Conservation (phyloP, 106 monocot genomes). For the Ottelia alismoides region DNA sequence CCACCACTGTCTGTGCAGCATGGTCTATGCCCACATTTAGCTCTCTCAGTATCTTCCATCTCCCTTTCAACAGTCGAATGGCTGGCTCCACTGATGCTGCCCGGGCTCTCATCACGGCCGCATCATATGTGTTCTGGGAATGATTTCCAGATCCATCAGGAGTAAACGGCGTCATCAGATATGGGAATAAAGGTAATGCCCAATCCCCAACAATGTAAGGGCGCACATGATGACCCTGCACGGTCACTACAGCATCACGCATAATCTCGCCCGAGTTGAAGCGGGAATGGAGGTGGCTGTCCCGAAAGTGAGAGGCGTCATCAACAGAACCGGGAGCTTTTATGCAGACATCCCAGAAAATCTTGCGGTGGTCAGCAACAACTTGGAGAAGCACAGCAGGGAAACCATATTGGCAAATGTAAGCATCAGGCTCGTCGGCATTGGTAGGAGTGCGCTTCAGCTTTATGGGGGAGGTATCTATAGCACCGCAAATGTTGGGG, state of each 20-base stretch:
- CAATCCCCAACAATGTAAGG: conserved; percentile 42
- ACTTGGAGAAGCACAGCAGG: conserved; percentile 55
- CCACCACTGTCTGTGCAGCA: conserved; percentile 20
- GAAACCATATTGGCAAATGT: conserved; percentile 18
- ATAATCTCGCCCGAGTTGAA: conserved; percentile 22
- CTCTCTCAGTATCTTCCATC: conserved; percentile 17
- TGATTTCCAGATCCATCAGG: conserved; percentile 2
- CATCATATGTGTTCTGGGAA: conserved; percentile 30
- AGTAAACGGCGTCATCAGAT: conserved; percentile 39
- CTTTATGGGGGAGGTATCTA: conserved; percentile 3
- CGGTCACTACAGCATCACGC: conserved; percentile 18
- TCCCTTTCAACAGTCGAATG: conserved; percentile 14
- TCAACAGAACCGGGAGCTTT: conserved; percentile 39
- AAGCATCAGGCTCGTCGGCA: neutral
- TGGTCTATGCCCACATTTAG: too few relatives aligned
- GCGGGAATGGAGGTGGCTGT: conserved; percentile 37
- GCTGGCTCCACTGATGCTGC: conserved; percentile 13
- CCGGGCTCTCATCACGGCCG: conserved; percentile 4
- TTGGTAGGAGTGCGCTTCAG: conserved; percentile 1
- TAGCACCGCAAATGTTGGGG: conserved; percentile 28
- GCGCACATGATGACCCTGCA: too few relatives aligned
- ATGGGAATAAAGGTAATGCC: conserved; percentile 40
- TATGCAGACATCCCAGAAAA: conserved; percentile 56
- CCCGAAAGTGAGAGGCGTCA: conserved; percentile 50
- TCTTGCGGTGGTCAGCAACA: conserved; percentile 38